A percentile compares a stretch with the other conserved stretches of the same genome.
Conservation (phyloP, 202 grass and related monocot species). For the Dendrocalamus latiflorus region DNA sequence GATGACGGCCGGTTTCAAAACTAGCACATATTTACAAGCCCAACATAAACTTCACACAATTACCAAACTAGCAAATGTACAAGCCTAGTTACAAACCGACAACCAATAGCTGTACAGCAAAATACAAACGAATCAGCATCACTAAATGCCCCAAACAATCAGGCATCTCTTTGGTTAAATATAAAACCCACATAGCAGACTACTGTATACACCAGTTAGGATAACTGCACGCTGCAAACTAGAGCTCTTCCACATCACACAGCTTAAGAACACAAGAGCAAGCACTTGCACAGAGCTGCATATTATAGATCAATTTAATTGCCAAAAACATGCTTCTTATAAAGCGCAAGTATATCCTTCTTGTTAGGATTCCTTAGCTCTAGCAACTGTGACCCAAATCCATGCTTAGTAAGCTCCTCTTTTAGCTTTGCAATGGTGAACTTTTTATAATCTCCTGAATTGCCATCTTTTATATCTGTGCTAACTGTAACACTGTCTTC, state of each 20-base stretch:
- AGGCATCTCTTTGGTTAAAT: constrained; percentile 8
- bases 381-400: constrained; percentile 56
- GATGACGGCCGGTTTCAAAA: background rate
- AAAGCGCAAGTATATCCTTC: constrained; percentile 63
- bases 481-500: constrained; percentile 33
- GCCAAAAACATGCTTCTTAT: constrained; percentile 58
- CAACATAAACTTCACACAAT: background rate
- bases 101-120: background rate
- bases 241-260: background rate
- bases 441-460: constrained; percentile 47
- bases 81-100: background rate
- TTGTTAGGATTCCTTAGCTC: constrained; percentile 58
- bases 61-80: constrained; percentile 12
- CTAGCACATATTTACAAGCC: constrained; percentile 8
- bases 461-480: constrained; percentile 36
- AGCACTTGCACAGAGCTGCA: background rate
- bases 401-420: constrained; percentile 60
- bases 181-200: background rate
- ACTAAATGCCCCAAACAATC: background rate
- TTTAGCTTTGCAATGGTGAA: constrained; percentile 58
- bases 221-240: background rate
- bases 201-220: background rate
- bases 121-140: constrained; percentile 9
- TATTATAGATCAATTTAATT: constrained; percentile 12
- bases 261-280: background rate